Evolutionary conservation across 768 basidiomycete genomes (phyloP).

Genomic region (Strobilomyces dryophilus): DNA sequence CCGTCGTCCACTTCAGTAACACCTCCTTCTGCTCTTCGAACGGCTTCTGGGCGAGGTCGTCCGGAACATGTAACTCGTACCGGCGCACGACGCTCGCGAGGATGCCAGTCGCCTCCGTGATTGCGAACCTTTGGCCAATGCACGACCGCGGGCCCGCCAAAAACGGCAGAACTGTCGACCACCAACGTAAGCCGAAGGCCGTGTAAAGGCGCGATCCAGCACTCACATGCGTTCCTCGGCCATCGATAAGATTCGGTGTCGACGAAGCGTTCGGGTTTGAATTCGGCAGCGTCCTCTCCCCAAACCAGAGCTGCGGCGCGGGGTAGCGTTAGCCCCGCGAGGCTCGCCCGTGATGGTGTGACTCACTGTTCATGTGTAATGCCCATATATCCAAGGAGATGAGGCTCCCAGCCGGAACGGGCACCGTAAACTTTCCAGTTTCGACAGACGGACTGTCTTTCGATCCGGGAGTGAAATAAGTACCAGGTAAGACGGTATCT

Average conservation of each 20-base stretch:
- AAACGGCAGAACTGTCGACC: conserved; percentile 39
- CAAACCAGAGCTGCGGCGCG: conserved; percentile 40
- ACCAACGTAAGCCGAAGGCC: not conserved
- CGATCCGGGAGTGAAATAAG: conserved; percentile 30
- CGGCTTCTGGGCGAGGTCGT: conserved; percentile 27
- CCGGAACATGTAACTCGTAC: conserved; percentile 40
- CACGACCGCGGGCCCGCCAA: conserved; percentile 43
- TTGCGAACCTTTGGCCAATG: conserved; percentile 47
- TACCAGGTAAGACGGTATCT: conserved; percentile 34
- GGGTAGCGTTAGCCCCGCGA: not conserved
- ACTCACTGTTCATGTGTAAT: conserved; percentile 44
- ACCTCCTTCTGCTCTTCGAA: conserved; percentile 31
- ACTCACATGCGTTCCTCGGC: conserved; percentile 35
- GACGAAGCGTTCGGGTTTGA: conserved; percentile 48
- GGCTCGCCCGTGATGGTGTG: not conserved
- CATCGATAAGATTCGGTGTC: conserved; percentile 47
- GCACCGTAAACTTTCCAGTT: conserved; percentile 28
- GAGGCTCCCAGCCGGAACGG: conserved; percentile 37
- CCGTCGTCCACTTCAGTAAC: conserved; percentile 36
- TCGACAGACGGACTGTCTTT: not conserved
- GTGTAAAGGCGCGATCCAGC: not conserved
- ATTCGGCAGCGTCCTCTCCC: conserved; percentile 43
- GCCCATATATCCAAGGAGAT: conserved; percentile 40
- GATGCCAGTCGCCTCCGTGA: conserved; percentile 39
- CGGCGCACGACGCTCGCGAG: conserved; percentile 41